Conservation (phyloP, 305 asterid genomes). For the Fraxinus greggii region DNA sequence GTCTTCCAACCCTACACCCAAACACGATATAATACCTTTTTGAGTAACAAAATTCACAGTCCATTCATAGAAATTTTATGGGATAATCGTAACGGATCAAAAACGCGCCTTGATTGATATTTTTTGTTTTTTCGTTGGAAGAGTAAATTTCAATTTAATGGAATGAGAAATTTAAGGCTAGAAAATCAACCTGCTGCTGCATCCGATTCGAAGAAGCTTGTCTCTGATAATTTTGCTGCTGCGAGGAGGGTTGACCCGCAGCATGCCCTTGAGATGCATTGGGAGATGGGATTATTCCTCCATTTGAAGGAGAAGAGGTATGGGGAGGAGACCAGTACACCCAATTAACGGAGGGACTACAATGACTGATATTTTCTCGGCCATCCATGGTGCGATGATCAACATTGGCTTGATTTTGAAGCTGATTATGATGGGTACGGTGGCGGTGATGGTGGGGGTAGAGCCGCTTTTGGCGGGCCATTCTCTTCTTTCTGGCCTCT, state of each 20-base stretch:
- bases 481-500: conserved; percentile 90
- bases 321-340: conserved; percentile 38
- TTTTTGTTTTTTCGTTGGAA: neutral
- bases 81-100: neutral
- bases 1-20: conserved; percentile 48
- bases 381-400: conserved; percentile 20
- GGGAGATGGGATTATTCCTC: conserved; percentile 15
- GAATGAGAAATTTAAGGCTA: neutral
- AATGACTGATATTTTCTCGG: conserved; percentile 21
- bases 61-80: neutral
- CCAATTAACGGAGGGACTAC: conserved; percentile 35
- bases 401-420: conserved; percentile 31
- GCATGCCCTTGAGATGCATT: conserved; percentile 28
- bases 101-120: neutral
- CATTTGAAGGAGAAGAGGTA: conserved; percentile 18
- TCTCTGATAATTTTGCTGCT: conserved; percentile 30
- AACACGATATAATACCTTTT: neutral
- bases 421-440: conserved; percentile 27
- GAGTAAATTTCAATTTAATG: neutral
- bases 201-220: conserved; percentile 33
- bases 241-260: conserved; percentile 28
- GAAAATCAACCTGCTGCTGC: conserved; percentile 44
- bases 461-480: conserved; percentile 73
- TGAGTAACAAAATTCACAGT: neutral
- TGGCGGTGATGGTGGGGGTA: conserved; percentile 45